Conservation (phyloP, 106 monocot species). For the Iris macrosiphon region DNA sequence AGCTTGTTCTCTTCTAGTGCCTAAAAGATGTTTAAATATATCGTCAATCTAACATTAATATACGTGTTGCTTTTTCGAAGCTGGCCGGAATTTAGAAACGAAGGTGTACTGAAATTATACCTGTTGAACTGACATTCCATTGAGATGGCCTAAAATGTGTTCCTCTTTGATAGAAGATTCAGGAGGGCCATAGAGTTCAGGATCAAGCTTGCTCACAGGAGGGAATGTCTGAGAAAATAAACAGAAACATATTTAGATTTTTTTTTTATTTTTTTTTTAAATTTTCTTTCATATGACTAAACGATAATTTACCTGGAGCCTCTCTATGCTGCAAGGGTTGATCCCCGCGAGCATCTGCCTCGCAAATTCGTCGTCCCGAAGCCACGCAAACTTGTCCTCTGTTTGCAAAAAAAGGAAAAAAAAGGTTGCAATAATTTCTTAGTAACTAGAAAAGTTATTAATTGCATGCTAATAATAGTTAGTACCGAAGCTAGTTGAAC, state of each 20-base stretch:
- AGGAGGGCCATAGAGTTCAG: slow-evolving; percentile 60
- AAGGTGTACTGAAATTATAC: too few relatives aligned
- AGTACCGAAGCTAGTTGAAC: too few relatives aligned
- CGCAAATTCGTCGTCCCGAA: slow-evolving; percentile 93
- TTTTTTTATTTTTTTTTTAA: too few relatives aligned
- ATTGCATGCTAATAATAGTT: too few relatives aligned
- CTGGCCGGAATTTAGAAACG: too few relatives aligned
- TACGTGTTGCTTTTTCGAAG: too few relatives aligned
- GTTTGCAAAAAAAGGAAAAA: slow-evolving; percentile 1
- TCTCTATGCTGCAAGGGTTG: slow-evolving; percentile 85
- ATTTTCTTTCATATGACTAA: too few relatives aligned
- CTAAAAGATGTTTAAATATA: slow-evolving; percentile 13
- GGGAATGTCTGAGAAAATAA: slow-evolving; percentile 58
- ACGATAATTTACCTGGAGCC: slow-evolving; percentile 43
- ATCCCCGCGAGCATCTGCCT: slow-evolving; percentile 80
- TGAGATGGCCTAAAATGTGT: slow-evolving; percentile 64
- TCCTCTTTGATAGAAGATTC: slow-evolving; percentile 87
- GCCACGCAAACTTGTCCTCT: slow-evolving; percentile 98
- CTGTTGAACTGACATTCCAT: slow-evolving; percentile 83
- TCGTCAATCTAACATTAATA: too few relatives aligned
- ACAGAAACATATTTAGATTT: not conserved
- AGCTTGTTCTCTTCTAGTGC: slow-evolving; percentile 74
- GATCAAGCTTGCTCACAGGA: slow-evolving; percentile 81
- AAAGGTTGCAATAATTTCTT: not conserved
- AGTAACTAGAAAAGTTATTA: not conserved